Evolutionary conservation across 345 rosid genomes (phyloP).

Genomic region (Boechera stricta): DNA sequence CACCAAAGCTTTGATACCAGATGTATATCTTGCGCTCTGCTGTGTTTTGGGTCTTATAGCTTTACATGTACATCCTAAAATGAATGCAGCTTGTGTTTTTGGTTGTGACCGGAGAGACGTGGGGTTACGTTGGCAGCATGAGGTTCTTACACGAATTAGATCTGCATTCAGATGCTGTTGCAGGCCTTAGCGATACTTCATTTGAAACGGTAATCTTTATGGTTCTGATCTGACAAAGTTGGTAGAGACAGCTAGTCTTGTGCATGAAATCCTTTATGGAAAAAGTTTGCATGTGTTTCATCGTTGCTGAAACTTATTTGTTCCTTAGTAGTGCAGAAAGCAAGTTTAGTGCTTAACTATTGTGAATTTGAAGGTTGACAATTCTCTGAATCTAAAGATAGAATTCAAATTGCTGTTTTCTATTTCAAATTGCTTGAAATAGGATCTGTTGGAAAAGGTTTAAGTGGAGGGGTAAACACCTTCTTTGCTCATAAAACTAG

Average conservation of each 20-base stretch:
- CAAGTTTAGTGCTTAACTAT: background rate
- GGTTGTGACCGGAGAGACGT: constrained; percentile 90
- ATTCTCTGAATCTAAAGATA: constrained; percentile 18
- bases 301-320: constrained; percentile 11
- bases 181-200: constrained; percentile 62
- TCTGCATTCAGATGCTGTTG: constrained; percentile 76
- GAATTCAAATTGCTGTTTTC: constrained; percentile 17
- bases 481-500: constrained; percentile 74
- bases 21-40: background rate
- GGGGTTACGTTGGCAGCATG: constrained; percentile 99
- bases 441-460: constrained; percentile 89
- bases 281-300: constrained; percentile 5
- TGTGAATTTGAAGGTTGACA: constrained; percentile 18
- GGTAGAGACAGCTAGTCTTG: background rate
- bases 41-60: constrained; percentile 29
- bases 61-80: too few relatives aligned
- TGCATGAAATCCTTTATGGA: constrained; percentile 20
- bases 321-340: constrained; percentile 14
- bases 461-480: constrained; percentile 58
- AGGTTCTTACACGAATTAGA: constrained; percentile 91
- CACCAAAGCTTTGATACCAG: constrained; percentile 4
- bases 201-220: constrained; percentile 73
- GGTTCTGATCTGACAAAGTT: constrained; percentile 5
- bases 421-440: constrained; percentile 83
- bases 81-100: constrained; percentile 88